Conservation (phyloP, 140 eudicot genomes). For the Ambrosia hybrid region DNA sequence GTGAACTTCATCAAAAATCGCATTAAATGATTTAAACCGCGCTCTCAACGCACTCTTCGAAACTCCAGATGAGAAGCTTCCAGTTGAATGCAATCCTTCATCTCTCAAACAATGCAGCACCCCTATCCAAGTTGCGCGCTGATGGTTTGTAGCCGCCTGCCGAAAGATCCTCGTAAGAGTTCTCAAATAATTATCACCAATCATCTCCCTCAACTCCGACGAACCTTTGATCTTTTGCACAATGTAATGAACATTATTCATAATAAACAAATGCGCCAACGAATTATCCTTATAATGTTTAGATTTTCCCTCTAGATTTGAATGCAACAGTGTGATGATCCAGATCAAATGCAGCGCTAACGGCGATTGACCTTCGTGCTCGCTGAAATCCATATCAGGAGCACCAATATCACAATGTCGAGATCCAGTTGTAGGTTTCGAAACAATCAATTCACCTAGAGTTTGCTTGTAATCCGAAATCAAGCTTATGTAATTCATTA, state of each 20-base stretch:
- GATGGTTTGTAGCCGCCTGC: conserved; percentile 29
- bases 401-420: conserved; percentile 8
- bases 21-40: conserved; percentile 26
- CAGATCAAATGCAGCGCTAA: conserved; percentile 25
- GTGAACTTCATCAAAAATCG: conserved; percentile 24
- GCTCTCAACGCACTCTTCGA: conserved; percentile 31
- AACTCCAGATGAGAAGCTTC: conserved; percentile 23
- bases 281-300: conserved; percentile 22
- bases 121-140: conserved; percentile 30
- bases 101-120: conserved; percentile 26
- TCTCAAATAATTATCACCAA: conserved; percentile 11
- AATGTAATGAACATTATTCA: conserved; percentile 30
- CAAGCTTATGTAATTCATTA: conserved; percentile 30
- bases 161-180: conserved; percentile 12
- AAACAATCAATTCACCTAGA: conserved; percentile 20
- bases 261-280: conserved; percentile 21
- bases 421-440: conserved; percentile 21
- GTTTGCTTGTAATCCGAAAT: conserved; percentile 30
- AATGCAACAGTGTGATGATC: conserved; percentile 24
- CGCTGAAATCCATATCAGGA: conserved; percentile 24
- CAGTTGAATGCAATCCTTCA: conserved; percentile 22
- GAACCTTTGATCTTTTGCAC: conserved; percentile 33
- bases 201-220: conserved; percentile 22
- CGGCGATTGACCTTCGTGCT: conserved; percentile 26
- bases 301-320: conserved; percentile 21